Evolutionary conservation across 1,139 yeast species (phyloP).

Genomic region (Hansenula lynferdii): DNA sequence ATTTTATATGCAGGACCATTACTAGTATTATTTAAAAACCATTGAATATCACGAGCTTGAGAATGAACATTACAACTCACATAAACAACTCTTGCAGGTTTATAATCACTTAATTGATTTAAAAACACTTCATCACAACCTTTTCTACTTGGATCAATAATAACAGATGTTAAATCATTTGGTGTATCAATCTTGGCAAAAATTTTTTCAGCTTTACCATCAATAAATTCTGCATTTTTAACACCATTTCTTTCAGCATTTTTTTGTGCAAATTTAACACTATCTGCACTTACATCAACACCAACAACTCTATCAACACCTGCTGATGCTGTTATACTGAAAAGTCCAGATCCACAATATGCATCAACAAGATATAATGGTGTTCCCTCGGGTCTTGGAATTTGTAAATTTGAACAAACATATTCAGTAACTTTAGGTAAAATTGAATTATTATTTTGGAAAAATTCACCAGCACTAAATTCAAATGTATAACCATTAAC

Average conservation of each 20-base stretch:
- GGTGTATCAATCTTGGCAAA: slow-evolving; percentile 77
- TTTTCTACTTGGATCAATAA: slow-evolving; percentile 95
- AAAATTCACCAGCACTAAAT: slow-evolving; percentile 91
- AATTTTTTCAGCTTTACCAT: slow-evolving; percentile 89
- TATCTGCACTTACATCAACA: slow-evolving; percentile 90
- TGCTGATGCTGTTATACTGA: slow-evolving; percentile 79
- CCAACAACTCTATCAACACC: slow-evolving; percentile 84
- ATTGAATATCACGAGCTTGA: slow-evolving; percentile 91
- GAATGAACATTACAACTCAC: slow-evolving; percentile 97
- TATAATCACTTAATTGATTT: slow-evolving; percentile 75
- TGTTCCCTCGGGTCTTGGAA: slow-evolving; percentile 29
- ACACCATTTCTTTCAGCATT: slow-evolving; percentile 77
- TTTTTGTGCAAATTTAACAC: slow-evolving; percentile 78
- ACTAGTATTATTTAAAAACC: slow-evolving; percentile 63
- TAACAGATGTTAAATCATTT: slow-evolving; percentile 72
- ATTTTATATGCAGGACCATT: slow-evolving; percentile 61
- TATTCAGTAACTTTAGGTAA: slow-evolving; percentile 76
- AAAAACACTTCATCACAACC: slow-evolving; percentile 91
- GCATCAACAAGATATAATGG: slow-evolving; percentile 81
- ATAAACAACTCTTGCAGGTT: slow-evolving; percentile 84
- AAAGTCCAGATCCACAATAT: slow-evolving; percentile 95
- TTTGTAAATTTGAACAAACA: slow-evolving; percentile 64
- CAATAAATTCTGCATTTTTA: slow-evolving; percentile 74
- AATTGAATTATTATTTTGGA: slow-evolving; percentile 92
- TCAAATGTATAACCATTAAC: slow-evolving; percentile 73